phyloP scores from a whole-genome alignment of 192 early-diverging fungal genomes.

The Lunasporangiospora selenospora region DNA sequence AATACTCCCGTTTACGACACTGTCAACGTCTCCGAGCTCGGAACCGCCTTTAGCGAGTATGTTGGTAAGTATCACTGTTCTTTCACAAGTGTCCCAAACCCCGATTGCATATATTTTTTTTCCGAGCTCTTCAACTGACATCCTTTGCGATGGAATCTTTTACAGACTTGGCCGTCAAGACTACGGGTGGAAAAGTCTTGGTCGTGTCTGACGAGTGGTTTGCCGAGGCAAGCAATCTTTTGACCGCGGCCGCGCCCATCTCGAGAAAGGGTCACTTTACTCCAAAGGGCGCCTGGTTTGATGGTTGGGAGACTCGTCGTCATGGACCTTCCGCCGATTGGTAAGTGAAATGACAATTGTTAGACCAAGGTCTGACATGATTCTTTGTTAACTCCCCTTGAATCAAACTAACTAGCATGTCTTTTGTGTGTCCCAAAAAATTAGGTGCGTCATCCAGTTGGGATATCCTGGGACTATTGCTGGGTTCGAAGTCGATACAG shows the following conservation, averaged over 20 bases:
- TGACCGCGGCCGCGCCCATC: conserved; percentile 75
- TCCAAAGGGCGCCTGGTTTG: conserved; percentile 77
- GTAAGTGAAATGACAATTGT: too few species aligned
- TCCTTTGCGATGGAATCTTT: background rate
- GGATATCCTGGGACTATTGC: conserved; percentile 80
- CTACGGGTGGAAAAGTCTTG: conserved; percentile 75
- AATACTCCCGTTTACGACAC: too few species aligned
- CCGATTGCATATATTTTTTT: background rate
- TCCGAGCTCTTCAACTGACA: background rate
- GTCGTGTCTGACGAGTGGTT: conserved; percentile 94
- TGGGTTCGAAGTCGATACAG: conserved; percentile 90
- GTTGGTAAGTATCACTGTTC: conserved; percentile 5
- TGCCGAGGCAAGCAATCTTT: conserved; percentile 78
- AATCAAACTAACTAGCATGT: too few species aligned
- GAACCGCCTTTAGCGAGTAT: conserved; percentile 18
- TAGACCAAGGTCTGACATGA: too few species aligned
- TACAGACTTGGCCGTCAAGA: conserved; percentile 76
- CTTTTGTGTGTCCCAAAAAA: too few species aligned
- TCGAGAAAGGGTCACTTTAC: conserved; percentile 63
- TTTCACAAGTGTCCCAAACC: background rate
- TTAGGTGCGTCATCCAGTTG: conserved; percentile 75
- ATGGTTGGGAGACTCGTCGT: conserved; percentile 95
- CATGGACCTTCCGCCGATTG: conserved; percentile 90
- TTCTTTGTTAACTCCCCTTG: too few species aligned
- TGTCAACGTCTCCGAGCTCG: conserved; percentile 3